phyloP scores from a whole-genome alignment of 78 protist species.

The Dictyostelium citrinum region DNA sequence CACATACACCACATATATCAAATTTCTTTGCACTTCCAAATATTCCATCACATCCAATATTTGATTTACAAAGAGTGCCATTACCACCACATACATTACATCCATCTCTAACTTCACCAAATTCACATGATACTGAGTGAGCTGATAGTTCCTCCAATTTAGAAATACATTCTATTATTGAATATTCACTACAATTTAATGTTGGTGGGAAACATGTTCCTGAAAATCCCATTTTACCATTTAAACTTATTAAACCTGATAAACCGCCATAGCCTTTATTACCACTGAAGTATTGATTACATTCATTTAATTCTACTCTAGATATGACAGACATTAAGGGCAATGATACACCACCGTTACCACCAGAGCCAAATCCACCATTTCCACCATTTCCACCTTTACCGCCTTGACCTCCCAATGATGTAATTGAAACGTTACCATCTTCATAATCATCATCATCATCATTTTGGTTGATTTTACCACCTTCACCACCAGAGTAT shows the following conservation, averaged over 20 bases:
- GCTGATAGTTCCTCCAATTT: background rate
- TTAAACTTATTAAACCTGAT: background rate
- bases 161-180: background rate
- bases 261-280: background rate
- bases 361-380: background rate
- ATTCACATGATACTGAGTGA: conserved; percentile 4
- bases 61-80: background rate
- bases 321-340: background rate
- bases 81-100: conserved; percentile 64
- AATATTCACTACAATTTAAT: background rate
- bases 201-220: background rate
- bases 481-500: background rate
- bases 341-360: background rate
- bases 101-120: conserved; percentile 13
- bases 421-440: background rate
- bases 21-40: background rate
- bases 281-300: background rate
- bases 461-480: background rate
- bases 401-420: conserved; percentile 5
- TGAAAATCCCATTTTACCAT: background rate
- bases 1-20: conserved; percentile 75
- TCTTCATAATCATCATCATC: background rate
- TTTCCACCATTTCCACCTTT: background rate
- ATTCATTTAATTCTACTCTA: background rate
- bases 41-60: conserved; percentile 69